Evolutionary conservation across 495 filamentous ascomycete species (phyloP).

Genomic region (Neurospora tetraspora): DNA sequence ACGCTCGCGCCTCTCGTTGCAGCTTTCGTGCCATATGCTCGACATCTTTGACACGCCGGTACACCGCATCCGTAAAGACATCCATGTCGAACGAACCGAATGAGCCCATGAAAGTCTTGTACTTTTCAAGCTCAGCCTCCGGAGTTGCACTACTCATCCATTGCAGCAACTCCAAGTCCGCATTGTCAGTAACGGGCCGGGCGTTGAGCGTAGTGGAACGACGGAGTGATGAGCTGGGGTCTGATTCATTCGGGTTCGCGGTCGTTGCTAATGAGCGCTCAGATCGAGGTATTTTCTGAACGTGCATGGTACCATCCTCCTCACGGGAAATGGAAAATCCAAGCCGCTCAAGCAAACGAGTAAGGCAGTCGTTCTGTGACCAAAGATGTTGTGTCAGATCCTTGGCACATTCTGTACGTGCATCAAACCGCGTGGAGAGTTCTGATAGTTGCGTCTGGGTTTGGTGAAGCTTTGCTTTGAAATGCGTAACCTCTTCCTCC

Average conservation of each 20-base stretch:
- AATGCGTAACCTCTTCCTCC: slow-evolving; percentile 55
- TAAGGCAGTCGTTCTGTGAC: slow-evolving; percentile 64
- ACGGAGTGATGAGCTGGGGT: slow-evolving; percentile 50
- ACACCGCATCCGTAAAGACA: slow-evolving; percentile 67
- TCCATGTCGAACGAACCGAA: slow-evolving; percentile 73
- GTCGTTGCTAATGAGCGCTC: slow-evolving; percentile 31
- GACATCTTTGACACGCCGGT: slow-evolving; percentile 79
- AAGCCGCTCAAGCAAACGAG: slow-evolving; percentile 70
- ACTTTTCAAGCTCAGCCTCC: slow-evolving; percentile 59
- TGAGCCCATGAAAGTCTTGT: slow-evolving; percentile 56
- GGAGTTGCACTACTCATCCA: slow-evolving; percentile 67
- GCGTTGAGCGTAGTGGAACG: slow-evolving; percentile 34
- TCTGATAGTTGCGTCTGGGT: slow-evolving; percentile 41
- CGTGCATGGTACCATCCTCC: slow-evolving; percentile 53
- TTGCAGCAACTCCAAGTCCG: slow-evolving; percentile 56
- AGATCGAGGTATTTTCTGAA: slow-evolving; percentile 66
- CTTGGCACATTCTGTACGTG: slow-evolving; percentile 58
- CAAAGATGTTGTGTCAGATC: slow-evolving; percentile 76
- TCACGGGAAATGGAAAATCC: slow-evolving; percentile 71
- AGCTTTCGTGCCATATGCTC: slow-evolving; percentile 84
- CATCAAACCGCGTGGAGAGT: slow-evolving; percentile 43
- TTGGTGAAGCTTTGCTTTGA: slow-evolving; percentile 45
- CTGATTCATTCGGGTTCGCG: slow-evolving; percentile 44
- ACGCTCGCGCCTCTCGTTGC: slow-evolving; percentile 75
- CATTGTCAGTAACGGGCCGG: slow-evolving; percentile 31